phyloP scores from a whole-genome alignment of 2,329 filamentous ascomycete genomes.

The Pyrenophora tritici-repentis region DNA sequence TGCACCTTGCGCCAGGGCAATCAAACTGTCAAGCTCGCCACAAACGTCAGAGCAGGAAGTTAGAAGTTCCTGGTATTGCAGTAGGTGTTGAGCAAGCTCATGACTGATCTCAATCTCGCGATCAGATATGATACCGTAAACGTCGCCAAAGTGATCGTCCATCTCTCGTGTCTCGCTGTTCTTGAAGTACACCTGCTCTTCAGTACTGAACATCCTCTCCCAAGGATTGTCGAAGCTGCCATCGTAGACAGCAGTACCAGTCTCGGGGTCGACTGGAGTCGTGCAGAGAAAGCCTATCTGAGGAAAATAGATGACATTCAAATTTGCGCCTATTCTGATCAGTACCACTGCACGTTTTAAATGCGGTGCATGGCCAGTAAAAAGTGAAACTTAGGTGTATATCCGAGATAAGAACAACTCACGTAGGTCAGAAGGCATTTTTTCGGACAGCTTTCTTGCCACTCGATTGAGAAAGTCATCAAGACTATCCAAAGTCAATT shows the following conservation, averaged over 20 bases:
- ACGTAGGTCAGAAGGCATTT: slow-evolving; percentile 64
- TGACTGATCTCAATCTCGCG: slow-evolving; percentile 89
- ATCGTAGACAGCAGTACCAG: slow-evolving; percentile 65
- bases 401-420: background rate
- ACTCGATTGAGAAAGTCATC: slow-evolving; percentile 73
- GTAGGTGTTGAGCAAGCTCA: slow-evolving; percentile 69
- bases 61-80: slow-evolving; percentile 71
- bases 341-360: background rate
- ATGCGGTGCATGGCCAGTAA: too few species aligned
- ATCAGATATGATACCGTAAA: slow-evolving; percentile 86
- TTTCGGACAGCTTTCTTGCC: slow-evolving; percentile 64
- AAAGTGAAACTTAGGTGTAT: too few species aligned
- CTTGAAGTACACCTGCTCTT: slow-evolving; percentile 81
- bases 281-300: slow-evolving; percentile 89
- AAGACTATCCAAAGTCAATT: slow-evolving; percentile 77
- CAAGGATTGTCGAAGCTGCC: slow-evolving; percentile 67
- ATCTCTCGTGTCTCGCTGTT: slow-evolving; percentile 79
- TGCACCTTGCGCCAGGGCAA: slow-evolving; percentile 80
- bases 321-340: slow-evolving; percentile 36
- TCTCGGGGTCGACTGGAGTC: slow-evolving; percentile 65
- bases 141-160: slow-evolving; percentile 80
- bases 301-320: slow-evolving; percentile 87
- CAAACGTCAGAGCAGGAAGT: slow-evolving; percentile 74
- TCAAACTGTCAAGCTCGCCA: slow-evolving; percentile 83
- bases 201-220: slow-evolving; percentile 77